Conservation (phyloP, 352 stramenopile genomes). For the Pythium oligandrum region DNA sequence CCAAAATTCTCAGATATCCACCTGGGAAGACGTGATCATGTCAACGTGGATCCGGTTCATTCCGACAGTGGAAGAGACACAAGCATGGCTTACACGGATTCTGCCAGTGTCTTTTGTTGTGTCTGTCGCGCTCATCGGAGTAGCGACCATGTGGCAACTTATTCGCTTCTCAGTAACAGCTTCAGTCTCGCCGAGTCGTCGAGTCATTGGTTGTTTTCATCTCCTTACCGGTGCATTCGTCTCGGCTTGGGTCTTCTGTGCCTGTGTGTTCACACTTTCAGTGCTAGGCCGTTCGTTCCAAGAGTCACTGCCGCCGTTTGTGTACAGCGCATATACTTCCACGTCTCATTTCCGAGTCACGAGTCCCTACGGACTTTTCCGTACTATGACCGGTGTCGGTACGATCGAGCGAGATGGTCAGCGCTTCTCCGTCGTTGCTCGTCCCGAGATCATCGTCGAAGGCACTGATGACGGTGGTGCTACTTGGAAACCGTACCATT, state of each 20-base stretch:
- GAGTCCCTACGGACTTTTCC: slow-evolving; percentile 85
- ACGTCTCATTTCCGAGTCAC: slow-evolving; percentile 29
- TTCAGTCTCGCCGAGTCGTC: neutral
- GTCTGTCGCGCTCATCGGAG: slow-evolving; percentile 8
- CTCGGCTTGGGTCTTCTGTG: slow-evolving; percentile 30
- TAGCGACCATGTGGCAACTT: slow-evolving; percentile 28
- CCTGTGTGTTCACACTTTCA: slow-evolving; percentile 34
- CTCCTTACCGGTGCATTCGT: slow-evolving; percentile 19
- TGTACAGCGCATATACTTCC: slow-evolving; percentile 17
- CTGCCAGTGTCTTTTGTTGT: slow-evolving; percentile 22
- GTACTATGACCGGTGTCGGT: slow-evolving; percentile 88
- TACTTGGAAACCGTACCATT: slow-evolving; percentile 77
- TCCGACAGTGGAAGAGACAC: slow-evolving; percentile 30
- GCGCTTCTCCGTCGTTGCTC: slow-evolving; percentile 52
- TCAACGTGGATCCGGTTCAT: slow-evolving; percentile 25
- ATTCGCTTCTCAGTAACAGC: slow-evolving; percentile 2
- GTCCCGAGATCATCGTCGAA: slow-evolving; percentile 89
- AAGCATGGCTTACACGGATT: slow-evolving; percentile 36
- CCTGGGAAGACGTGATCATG: slow-evolving; percentile 17
- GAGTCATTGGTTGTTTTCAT: slow-evolving; percentile 4
- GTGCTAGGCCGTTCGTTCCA: slow-evolving; percentile 36
- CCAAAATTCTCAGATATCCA: neutral
- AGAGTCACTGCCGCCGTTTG: slow-evolving; percentile 24
- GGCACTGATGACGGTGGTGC: slow-evolving; percentile 39
- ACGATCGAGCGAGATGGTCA: slow-evolving; percentile 19